phyloP scores from a whole-genome alignment of 2,329 filamentous ascomycete species.

The Aureobasidium sp. region DNA sequence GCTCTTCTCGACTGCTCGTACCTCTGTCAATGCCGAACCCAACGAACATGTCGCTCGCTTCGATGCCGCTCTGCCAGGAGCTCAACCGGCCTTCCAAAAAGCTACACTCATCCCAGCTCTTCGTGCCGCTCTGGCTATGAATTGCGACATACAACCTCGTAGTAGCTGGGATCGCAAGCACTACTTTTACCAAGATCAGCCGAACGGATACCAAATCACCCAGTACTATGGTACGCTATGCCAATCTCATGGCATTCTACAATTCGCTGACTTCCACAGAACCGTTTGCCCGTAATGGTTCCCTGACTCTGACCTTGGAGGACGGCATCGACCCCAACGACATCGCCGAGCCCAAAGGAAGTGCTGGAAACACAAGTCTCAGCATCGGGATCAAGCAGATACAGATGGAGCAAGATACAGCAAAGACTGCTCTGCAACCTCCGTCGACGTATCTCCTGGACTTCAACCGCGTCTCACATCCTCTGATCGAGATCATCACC shows the following conservation, averaged over 20 bases:
- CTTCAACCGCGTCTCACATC: conserved; percentile 85
- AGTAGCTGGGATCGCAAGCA: conserved; percentile 94
- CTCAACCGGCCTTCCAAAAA: conserved; percentile 75
- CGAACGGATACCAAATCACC: conserved; percentile 92
- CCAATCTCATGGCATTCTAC: no score
- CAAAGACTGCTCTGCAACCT: conserved; percentile 77
- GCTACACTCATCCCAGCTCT: conserved; percentile 82
- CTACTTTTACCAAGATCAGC: conserved; percentile 99
- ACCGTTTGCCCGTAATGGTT: conserved; percentile 60
- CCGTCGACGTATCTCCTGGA: conserved; percentile 71
- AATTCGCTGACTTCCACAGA: conserved; percentile 27
- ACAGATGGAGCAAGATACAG: conserved; percentile 96
- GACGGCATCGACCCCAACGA: conserved; percentile 74
- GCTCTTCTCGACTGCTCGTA: conserved; percentile 65
- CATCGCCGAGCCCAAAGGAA: conserved; percentile 48
- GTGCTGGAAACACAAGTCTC: conserved; percentile 34
- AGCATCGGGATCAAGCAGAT: conserved; percentile 81
- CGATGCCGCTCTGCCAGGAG: conserved; percentile 80
- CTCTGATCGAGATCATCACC: conserved; percentile 92
- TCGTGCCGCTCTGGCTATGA: conserved; percentile 74
- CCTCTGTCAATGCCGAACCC: conserved; percentile 36
- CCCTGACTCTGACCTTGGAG: conserved; percentile 58
- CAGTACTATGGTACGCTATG: conserved; percentile 64
- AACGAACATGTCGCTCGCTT: conserved; percentile 87
- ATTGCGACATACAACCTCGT: conserved; percentile 64